These are phyloP conservation scores for Gorgonomyces haynaldii DNA, from an alignment of 192 early-diverging fungal species.

Conservation along the genomic window DNA sequence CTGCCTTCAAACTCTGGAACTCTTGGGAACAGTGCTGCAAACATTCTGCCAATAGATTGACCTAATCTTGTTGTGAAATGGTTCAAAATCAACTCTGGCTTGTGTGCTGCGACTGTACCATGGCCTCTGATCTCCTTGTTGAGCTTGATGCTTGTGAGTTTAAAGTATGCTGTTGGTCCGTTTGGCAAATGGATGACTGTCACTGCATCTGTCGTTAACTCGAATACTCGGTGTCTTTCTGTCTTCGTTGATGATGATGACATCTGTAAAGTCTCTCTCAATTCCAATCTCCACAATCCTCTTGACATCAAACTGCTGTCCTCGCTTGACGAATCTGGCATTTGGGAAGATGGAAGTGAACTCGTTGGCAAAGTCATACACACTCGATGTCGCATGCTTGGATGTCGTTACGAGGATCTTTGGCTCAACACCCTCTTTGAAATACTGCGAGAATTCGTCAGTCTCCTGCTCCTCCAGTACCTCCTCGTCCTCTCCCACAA, in stretches of 20 bases:
- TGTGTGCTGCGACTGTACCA: slow-evolving; percentile 42
- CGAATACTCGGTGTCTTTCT: slow-evolving; percentile 72
- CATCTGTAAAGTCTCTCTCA: slow-evolving; percentile 83
- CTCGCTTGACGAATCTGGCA: slow-evolving; percentile 78
- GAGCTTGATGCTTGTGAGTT: slow-evolving; percentile 68
- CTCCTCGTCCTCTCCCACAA: slow-evolving; percentile 53
- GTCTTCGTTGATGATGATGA: slow-evolving; percentile 91
- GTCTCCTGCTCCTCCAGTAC: slow-evolving; percentile 36
- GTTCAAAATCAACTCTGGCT: slow-evolving; percentile 95
- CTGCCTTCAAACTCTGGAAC: slow-evolving; percentile 91
- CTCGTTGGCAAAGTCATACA: slow-evolving; percentile 82
- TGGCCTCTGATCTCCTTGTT: slow-evolving; percentile 54
- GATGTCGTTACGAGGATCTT: slow-evolving; percentile 92
- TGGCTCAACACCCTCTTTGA: slow-evolving; percentile 64
- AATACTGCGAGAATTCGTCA: slow-evolving; percentile 70
- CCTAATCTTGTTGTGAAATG: slow-evolving; percentile 94
- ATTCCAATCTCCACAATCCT: slow-evolving; percentile 84
- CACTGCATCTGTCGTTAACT: slow-evolving; percentile 50
- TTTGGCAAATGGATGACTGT: slow-evolving; percentile 91
- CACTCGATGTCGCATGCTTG: slow-evolving; percentile 41
- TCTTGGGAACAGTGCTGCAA: slow-evolving; percentile 93
- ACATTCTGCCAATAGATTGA: slow-evolving; percentile 91
- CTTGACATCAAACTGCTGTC: slow-evolving; percentile 73
- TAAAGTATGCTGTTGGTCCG: slow-evolving; percentile 95
- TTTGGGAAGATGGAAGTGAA: slow-evolving; percentile 83